Conservation (phyloP, 495 filamentous ascomycete genomes). For the Aspergillus sclerotioniger region DNA sequence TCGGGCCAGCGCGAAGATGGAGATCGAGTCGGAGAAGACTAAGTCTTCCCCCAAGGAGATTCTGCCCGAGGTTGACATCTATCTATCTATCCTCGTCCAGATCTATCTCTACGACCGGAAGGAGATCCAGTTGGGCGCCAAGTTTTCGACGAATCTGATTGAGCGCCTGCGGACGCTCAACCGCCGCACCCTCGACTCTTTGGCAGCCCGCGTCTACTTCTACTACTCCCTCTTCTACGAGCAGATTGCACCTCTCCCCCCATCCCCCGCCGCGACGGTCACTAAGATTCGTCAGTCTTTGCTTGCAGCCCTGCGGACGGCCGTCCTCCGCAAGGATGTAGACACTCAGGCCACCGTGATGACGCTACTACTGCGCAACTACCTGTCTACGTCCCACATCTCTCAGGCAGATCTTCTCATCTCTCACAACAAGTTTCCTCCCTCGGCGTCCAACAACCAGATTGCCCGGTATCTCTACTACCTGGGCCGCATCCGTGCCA, state of each 20-base stretch:
- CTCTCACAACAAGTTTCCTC: conserved; percentile 89
- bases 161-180: conserved; percentile 85
- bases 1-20: conserved; percentile 63
- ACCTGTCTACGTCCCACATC: conserved; percentile 94
- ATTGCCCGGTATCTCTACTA: conserved; percentile 96
- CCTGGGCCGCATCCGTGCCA: conserved; percentile 90
- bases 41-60: conserved; percentile 58
- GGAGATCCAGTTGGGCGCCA: conserved; percentile 70
- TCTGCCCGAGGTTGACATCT: conserved; percentile 88
- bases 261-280: conserved; percentile 79
- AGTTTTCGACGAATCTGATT: conserved; percentile 78
- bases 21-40: conserved; percentile 64
- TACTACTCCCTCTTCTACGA: conserved; percentile 95
- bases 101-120: conserved; percentile 86
- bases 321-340: conserved; percentile 90
- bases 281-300: conserved; percentile 83
- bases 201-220: conserved; percentile 95
- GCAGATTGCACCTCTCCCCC: conserved; percentile 79
- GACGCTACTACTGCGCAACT: conserved; percentile 91
- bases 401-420: conserved; percentile 94
- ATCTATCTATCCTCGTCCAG: conserved; percentile 84
- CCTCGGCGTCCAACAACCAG: conserved; percentile 93
- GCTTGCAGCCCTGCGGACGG: conserved; percentile 84
- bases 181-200: conserved; percentile 87
- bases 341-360: conserved; percentile 96